Conservation (phyloP, 495 filamentous ascomycete species). For the Cercophora newfieldiana region DNA sequence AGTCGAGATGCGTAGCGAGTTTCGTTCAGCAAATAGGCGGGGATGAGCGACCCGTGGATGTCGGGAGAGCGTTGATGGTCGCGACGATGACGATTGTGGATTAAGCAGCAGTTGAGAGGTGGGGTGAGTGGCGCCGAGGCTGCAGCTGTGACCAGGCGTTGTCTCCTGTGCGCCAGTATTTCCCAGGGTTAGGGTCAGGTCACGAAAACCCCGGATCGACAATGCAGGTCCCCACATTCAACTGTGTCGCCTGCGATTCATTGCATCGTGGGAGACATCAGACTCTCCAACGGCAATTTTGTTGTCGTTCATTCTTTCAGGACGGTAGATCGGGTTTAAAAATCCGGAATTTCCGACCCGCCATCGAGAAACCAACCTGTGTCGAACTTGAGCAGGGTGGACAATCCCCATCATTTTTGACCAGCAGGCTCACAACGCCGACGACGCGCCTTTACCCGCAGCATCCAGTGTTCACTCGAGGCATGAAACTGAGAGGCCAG, state of each 20-base stretch:
- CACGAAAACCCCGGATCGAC: constrained; percentile 2
- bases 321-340: no score
- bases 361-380: no score
- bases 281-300: no score
- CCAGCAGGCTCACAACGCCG: no score
- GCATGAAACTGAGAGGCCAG: no score
- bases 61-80: neutral
- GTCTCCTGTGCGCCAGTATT: neutral
- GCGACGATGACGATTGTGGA: neutral
- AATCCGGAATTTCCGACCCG: no score
- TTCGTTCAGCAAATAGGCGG: neutral
- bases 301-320: no score
- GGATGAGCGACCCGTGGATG: neutral
- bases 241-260: neutral
- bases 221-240: neutral
- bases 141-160: constrained; percentile 9
- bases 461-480: no score
- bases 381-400: no score
- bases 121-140: neutral
- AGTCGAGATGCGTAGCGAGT: neutral
- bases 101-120: neutral
- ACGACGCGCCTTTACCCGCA: no score
- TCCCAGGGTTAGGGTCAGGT: constrained; percentile 6
- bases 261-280: no score
- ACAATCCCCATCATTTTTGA: no score